Evolutionary conservation across 2,329 filamentous ascomycete genomes (phyloP).

Genomic region (Colletotrichum sp.): DNA sequence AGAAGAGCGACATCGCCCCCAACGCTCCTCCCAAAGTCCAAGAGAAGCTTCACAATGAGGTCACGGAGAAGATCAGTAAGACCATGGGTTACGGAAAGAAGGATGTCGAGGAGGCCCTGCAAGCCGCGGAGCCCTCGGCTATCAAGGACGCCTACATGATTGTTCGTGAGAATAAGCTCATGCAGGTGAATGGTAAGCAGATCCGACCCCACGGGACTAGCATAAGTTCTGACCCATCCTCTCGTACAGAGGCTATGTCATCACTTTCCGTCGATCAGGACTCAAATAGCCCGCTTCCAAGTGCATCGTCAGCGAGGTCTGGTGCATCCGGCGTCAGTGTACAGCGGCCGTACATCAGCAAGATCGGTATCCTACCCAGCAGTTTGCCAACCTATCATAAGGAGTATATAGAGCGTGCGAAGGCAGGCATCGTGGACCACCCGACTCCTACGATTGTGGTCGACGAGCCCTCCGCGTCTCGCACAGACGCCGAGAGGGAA

Average conservation of each 20-base stretch:
- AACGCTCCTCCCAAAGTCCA: constrained; percentile 80
- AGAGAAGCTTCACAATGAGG: constrained; percentile 88
- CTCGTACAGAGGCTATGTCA: constrained; percentile 31
- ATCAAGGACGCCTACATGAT: constrained; percentile 99
- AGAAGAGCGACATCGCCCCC: constrained; percentile 80
- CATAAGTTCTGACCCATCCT: background rate
- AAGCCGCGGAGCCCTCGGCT: constrained; percentile 90
- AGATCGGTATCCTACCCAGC: constrained; percentile 89
- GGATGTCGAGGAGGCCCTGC: constrained; percentile 93
- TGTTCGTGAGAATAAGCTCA: constrained; percentile 95
- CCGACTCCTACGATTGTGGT: constrained; percentile 47
- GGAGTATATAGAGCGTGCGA: constrained; percentile 81
- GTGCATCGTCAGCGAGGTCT: constrained; percentile 60
- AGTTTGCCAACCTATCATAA: constrained; percentile 90
- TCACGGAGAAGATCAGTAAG: constrained; percentile 94
- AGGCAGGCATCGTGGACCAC: constrained; percentile 54
- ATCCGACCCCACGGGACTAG: background rate
- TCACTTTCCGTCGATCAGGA: constrained; percentile 36
- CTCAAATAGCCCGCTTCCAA: constrained; percentile 54
- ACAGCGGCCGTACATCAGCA: constrained; percentile 72
- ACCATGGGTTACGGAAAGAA: constrained; percentile 97
- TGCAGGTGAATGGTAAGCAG: constrained; percentile 88
- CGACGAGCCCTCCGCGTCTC: constrained; percentile 54
- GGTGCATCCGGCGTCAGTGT: constrained; percentile 55
- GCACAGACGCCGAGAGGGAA: constrained; percentile 77